These are phyloP conservation scores for Tillandsia fasciculata DNA, from an alignment of 176 grass and related monocot genomes.

Conservation along the genomic window DNA sequence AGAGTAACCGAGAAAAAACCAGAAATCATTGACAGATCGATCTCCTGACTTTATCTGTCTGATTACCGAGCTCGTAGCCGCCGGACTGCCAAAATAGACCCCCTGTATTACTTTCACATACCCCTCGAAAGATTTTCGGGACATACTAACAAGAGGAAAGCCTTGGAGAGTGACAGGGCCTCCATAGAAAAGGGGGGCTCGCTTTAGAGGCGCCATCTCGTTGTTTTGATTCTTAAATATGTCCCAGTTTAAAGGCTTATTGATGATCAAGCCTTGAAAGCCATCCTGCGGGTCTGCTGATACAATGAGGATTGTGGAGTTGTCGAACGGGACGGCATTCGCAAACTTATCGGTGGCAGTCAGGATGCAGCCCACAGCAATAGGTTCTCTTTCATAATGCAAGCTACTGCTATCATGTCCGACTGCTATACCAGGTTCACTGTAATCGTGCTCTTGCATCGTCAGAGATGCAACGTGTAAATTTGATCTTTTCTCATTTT, in stretches of 20 bases:
- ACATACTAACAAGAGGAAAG: slow-evolving; percentile 70
- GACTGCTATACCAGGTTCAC: slow-evolving; percentile 2
- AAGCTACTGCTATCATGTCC: slow-evolving; percentile 5
- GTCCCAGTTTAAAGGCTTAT: slow-evolving; percentile 66
- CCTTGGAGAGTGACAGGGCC: slow-evolving; percentile 60
- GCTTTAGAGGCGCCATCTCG: slow-evolving; percentile 46
- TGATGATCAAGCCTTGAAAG: slow-evolving; percentile 77
- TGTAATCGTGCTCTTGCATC: slow-evolving; percentile 24
- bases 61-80: slow-evolving; percentile 35
- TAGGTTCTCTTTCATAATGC: slow-evolving; percentile 10
- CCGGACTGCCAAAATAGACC: slow-evolving; percentile 64
- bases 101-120: slow-evolving; percentile 43
- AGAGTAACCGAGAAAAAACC: slow-evolving; percentile 84
- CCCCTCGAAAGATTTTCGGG: slow-evolving; percentile 37
- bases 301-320: slow-evolving; percentile 58
- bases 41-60: slow-evolving; percentile 38
- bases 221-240: slow-evolving; percentile 57
- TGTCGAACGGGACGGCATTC: slow-evolving; percentile 50
- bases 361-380: slow-evolving; percentile 44
- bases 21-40: slow-evolving; percentile 33
- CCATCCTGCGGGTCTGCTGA: slow-evolving; percentile 42
- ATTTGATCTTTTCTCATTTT: slow-evolving; percentile 21
- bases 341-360: slow-evolving; percentile 49
- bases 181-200: slow-evolving; percentile 60
- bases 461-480: slow-evolving; percentile 22